Evolutionary conservation across 2,329 filamentous ascomycete genomes (phyloP), one percentile per base, ranked within the genome.

Genomic region (Trichoderma brevicompactum): DNA sequence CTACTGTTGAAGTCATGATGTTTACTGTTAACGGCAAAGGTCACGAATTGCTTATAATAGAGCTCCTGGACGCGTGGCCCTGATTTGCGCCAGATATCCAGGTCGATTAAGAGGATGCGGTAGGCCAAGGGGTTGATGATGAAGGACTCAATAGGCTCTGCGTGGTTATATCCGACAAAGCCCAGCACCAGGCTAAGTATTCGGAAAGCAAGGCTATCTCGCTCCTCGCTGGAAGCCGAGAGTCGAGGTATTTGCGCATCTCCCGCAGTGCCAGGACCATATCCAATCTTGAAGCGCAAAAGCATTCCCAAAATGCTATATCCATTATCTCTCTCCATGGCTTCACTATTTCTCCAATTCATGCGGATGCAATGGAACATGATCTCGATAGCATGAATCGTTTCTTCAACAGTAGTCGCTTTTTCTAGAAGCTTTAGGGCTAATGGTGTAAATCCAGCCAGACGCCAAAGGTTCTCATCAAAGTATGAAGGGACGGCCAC

Each of bases 261-360:
- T 13, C 69, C 71, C 6, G 68, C 65, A 7, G 73, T 41, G 65
- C 73, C 70, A 68, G 76, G 69, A 53, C 77, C 70, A 70, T 83
- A 83, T 5, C 90, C 90, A 38, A 97, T 82, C 75, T 97, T 97
- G 63, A 92, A 91, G 63, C 92, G 89, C 28, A 99, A 79, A 17
- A 98, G 83, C 76, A 93, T 88, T 46, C 91, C 91, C 58, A 99
- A 80, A 41, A 98, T 91, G 32, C 92, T 90, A 74, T 97, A 99
- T 0, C 94, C 96, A 70, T 96, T 95, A 66, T 96, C 93, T 72
- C 92, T 89, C 76, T 99, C 95, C 91, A 99, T 97, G 32, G 95
- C 94, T 75, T 99, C 96, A 70, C 95, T 98, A 70, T 98, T 98
- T 69, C 95, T 87, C 95, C 96, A 99, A 74, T 91, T 98, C 69